Evolutionary conservation across 2,329 filamentous ascomycete genomes (phyloP).

Genomic region (Pseudocercospora crystallina): DNA sequence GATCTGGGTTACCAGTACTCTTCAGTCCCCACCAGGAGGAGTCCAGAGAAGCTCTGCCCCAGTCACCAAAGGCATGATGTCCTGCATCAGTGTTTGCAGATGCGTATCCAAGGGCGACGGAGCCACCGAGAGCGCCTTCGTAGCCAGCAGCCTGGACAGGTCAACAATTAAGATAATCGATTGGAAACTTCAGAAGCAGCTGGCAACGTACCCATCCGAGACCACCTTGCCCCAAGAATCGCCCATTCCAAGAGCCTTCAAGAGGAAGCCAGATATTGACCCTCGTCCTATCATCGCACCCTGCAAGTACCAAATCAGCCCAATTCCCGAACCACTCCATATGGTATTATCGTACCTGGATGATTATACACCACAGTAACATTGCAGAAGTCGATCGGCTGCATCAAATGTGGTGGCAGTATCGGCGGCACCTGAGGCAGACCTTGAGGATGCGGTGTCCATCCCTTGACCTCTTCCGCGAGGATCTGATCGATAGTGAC

Average conservation of each 20-base stretch:
- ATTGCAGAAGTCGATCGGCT: constrained; percentile 34
- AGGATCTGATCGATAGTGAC: constrained; percentile 4
- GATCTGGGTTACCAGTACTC: constrained; percentile 36
- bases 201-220: constrained; percentile 35
- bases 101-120: constrained; percentile 28
- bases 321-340: background rate
- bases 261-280: constrained; percentile 37
- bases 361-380: constrained; percentile 40
- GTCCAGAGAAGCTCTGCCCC: constrained; percentile 8
- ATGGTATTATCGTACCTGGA: constrained; percentile 19
- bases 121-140: constrained; percentile 11
- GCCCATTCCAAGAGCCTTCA: constrained; percentile 32
- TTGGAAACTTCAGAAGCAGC: background rate
- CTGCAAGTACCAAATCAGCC: background rate
- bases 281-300: constrained; percentile 31
- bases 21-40: constrained; percentile 27
- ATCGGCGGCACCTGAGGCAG: too few relatives aligned
- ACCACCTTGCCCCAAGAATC: constrained; percentile 43
- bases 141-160: constrained; percentile 26
- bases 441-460: background rate
- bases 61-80: constrained; percentile 13
- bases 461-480: constrained; percentile 1
- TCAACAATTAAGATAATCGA: background rate
- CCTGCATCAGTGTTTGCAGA: constrained; percentile 30
- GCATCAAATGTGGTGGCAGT: too few relatives aligned